Percentiles rank a stretch among this genome's conserved stretches.
phyloP scores from a whole-genome alignment of 2,329 filamentous ascomycete genomes.

The Ophiostoma novo-ulmi region DNA sequence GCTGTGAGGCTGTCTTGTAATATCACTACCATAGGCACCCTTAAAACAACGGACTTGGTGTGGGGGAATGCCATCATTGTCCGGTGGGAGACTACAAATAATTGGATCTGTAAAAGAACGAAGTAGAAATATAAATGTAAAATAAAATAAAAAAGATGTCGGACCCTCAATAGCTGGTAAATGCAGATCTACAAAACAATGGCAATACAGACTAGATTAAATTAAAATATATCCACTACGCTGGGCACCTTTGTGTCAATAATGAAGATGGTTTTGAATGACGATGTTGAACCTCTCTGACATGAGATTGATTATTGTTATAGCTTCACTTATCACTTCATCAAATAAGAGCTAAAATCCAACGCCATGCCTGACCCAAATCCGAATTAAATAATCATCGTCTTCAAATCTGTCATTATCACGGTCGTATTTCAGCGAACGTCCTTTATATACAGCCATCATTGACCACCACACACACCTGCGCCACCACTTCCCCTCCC shows the following conservation, averaged over 20 bases:
- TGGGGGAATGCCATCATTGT: slow-evolving; percentile 6
- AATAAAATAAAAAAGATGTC: background rate
- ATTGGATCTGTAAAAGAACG: background rate
- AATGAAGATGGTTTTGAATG: background rate
- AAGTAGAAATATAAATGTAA: background rate
- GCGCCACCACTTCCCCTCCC: background rate
- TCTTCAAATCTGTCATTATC: too few relatives aligned
- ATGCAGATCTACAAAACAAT: background rate
- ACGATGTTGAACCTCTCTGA: background rate
- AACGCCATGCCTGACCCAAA: too few relatives aligned
- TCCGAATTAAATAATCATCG: too few relatives aligned
- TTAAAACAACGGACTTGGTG: background rate
- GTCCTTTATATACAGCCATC: too few relatives aligned
- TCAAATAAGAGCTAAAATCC: too few relatives aligned
- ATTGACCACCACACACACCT: background rate
- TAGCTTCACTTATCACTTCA: too few relatives aligned
- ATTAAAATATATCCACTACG: background rate
- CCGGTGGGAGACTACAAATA: background rate
- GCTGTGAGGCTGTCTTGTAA: background rate
- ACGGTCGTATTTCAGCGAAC: too few relatives aligned
- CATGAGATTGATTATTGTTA: too few relatives aligned
- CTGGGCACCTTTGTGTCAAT: background rate
- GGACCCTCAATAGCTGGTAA: too few relatives aligned
- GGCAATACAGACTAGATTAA: background rate
- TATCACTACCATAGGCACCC: background rate